Evolutionary conservation across 2,329 filamentous ascomycete species (phyloP).

Genomic region (Ceratocystiopsis minuta): DNA sequence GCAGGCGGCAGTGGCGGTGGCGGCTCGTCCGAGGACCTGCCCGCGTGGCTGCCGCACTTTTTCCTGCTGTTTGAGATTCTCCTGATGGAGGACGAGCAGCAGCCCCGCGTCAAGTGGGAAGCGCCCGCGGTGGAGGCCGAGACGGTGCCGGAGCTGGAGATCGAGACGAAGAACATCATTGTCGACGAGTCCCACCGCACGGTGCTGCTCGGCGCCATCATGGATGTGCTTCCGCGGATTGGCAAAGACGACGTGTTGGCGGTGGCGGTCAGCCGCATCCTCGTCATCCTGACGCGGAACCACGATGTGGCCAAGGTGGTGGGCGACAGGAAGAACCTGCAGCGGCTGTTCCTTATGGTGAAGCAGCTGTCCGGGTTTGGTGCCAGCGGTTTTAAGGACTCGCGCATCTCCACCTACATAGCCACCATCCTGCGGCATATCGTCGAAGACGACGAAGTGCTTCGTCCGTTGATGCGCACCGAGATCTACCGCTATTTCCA

Average conservation of each 20-base stretch:
- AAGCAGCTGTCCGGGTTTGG: conserved; percentile 74
- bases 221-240: conserved; percentile 69
- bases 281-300: conserved; percentile 74
- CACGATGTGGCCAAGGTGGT: conserved; percentile 57
- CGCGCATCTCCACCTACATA: conserved; percentile 40
- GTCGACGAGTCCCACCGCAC: conserved; percentile 47
- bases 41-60: conserved; percentile 83
- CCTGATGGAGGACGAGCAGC: conserved; percentile 75
- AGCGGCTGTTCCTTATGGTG: conserved; percentile 83
- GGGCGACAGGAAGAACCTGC: conserved; percentile 75
- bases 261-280: conserved; percentile 61
- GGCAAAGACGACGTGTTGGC: conserved; percentile 77
- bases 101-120: conserved; percentile 55
- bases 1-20: conserved; percentile 27
- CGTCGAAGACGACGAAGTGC: conserved; percentile 78
- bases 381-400: conserved; percentile 49
- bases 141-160: conserved; percentile 31
- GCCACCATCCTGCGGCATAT: conserved; percentile 83
- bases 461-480: conserved; percentile 79
- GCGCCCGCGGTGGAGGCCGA: conserved; percentile 32
- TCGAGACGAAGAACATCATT: conserved; percentile 41
- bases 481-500: conserved; percentile 73
- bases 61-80: conserved; percentile 79
- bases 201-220: conserved; percentile 56
- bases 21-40: conserved; percentile 51